Conservation (phyloP, 768 basidiomycete genomes). For the Pleurotus tuoliensis region DNA sequence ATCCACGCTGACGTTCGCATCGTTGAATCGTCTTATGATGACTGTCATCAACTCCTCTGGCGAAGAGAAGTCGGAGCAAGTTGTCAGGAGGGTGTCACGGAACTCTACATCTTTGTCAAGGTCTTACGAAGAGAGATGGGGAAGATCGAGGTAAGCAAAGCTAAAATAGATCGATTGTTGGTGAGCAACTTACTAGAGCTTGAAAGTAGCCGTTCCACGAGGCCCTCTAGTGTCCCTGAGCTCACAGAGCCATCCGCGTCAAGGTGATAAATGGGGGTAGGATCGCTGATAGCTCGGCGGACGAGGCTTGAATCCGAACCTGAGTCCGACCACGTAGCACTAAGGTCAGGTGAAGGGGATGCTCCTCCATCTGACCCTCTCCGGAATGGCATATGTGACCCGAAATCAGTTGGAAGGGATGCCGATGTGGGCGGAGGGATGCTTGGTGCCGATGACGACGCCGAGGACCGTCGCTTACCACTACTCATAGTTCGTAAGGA, state of each 20-base stretch:
- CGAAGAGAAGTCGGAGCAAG: slow-evolving; percentile 39
- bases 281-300: slow-evolving; percentile 21
- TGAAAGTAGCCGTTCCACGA: slow-evolving; percentile 35
- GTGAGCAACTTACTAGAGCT: slow-evolving; percentile 26
- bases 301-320: slow-evolving; percentile 15
- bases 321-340: slow-evolving; percentile 17
- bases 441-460: background rate
- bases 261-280: slow-evolving; percentile 22
- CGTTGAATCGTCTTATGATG: slow-evolving; percentile 34
- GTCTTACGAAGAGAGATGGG: slow-evolving; percentile 17
- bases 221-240: slow-evolving; percentile 39
- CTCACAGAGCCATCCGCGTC: slow-evolving; percentile 24
- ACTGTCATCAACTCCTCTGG: slow-evolving; percentile 34
- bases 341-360: slow-evolving; percentile 1
- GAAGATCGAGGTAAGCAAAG: background rate
- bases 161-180: background rate
- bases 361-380: slow-evolving; percentile 3
- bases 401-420: slow-evolving; percentile 3
- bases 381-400: background rate
- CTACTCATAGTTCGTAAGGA: background rate
- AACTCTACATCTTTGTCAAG: slow-evolving; percentile 30
- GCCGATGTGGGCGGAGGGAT: background rate
- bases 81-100: slow-evolving; percentile 36
- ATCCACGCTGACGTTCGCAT: slow-evolving; percentile 20
- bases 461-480: background rate